Evolutionary conservation across 345 rosid species (phyloP).

Genomic region (Melastoma malabathricum): DNA sequence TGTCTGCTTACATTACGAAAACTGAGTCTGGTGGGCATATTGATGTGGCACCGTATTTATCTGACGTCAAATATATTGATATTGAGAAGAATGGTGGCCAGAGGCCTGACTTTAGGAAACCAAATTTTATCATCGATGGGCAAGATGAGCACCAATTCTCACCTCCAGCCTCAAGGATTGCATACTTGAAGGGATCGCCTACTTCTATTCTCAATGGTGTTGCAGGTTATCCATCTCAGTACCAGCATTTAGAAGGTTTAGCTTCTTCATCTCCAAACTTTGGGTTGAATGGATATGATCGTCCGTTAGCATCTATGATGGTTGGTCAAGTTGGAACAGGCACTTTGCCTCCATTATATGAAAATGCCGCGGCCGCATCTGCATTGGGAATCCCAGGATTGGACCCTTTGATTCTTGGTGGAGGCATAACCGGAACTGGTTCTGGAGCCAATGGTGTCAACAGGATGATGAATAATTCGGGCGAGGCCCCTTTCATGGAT

Average conservation of each 20-base stretch:
- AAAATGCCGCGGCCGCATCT: slow-evolving; percentile 37
- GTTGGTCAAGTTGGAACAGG: slow-evolving; percentile 29
- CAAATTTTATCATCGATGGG: slow-evolving; percentile 25
- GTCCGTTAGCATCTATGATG: slow-evolving; percentile 36
- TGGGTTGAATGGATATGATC: slow-evolving; percentile 30
- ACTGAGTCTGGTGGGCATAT: slow-evolving; percentile 24
- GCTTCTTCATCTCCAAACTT: slow-evolving; percentile 30
- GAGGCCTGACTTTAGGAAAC: slow-evolving; percentile 20
- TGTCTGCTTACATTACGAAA: slow-evolving; percentile 13
- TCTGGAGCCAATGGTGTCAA: slow-evolving; percentile 25
- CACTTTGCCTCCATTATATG: slow-evolving; percentile 37
- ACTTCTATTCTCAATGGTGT: slow-evolving; percentile 22
- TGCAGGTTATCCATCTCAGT: slow-evolving; percentile 25
- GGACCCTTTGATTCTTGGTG: slow-evolving; percentile 29
- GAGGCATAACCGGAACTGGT: slow-evolving; percentile 32
- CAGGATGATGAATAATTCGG: slow-evolving; percentile 30
- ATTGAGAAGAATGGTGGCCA: slow-evolving; percentile 22
- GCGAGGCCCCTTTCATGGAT: slow-evolving; percentile 40
- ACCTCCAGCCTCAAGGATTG: slow-evolving; percentile 23
- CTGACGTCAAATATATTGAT: slow-evolving; percentile 19
- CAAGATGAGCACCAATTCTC: slow-evolving; percentile 34
- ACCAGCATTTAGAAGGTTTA: slow-evolving; percentile 19
- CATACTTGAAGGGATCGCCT: slow-evolving; percentile 23
- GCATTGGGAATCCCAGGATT: slow-evolving; percentile 34
- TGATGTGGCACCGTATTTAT: slow-evolving; percentile 10